Conservation (phyloP, 1,284 basidiomycete genomes). For the Waitea zeae region DNA sequence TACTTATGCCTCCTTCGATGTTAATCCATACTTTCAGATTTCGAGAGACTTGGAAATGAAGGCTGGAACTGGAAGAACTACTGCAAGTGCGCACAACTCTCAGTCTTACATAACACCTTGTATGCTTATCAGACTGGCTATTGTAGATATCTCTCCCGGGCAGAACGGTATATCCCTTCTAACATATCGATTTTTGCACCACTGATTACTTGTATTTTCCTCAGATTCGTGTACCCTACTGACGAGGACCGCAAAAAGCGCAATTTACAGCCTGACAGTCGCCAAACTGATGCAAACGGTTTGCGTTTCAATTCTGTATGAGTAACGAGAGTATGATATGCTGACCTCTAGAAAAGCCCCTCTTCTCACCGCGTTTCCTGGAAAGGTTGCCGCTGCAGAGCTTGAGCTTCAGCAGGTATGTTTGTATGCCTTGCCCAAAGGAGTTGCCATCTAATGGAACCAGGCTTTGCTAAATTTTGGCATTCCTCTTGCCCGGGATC, state of each 20-base stretch:
- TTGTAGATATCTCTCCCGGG: too few relatives aligned
- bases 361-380: slow-evolving; percentile 9
- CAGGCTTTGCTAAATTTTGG: slow-evolving; percentile 12
- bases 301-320: not conserved
- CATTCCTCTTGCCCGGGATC: slow-evolving; percentile 8
- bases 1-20: not conserved
- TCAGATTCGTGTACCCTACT: slow-evolving; percentile 10
- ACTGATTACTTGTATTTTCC: not conserved
- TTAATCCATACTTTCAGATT: slow-evolving; percentile 3
- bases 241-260: slow-evolving; percentile 7
- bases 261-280: slow-evolving; percentile 8
- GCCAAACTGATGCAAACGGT: slow-evolving; percentile 10
- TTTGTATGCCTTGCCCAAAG: not conserved
- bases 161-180: too few relatives aligned
- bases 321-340: too few relatives aligned
- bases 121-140: too few relatives aligned
- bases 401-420: slow-evolving; percentile 9
- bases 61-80: slow-evolving; percentile 10
- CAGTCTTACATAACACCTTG: too few relatives aligned
- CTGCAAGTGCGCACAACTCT: slow-evolving; percentile 2
- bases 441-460: slow-evolving; percentile 1
- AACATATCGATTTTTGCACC: too few relatives aligned
- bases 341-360: slow-evolving; percentile 9
- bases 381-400: slow-evolving; percentile 10
- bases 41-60: slow-evolving; percentile 9